phyloP scores from a whole-genome alignment of 2,329 filamentous ascomycete species.

The Sclerotinia glacialis region DNA sequence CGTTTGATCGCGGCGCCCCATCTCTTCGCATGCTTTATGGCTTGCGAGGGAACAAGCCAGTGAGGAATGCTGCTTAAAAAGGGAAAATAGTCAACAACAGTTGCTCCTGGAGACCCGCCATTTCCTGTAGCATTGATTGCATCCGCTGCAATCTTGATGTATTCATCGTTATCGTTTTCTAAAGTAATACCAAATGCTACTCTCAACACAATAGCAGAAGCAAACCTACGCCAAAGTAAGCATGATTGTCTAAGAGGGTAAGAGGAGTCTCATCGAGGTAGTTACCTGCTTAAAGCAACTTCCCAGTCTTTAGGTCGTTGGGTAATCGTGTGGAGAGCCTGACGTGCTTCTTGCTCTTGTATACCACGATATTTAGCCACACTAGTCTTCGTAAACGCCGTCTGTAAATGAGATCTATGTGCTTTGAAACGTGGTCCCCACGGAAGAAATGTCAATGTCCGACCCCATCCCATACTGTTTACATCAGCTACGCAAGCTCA shows the following conservation, averaged over 20 bases:
- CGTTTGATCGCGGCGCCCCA: slow-evolving; percentile 40
- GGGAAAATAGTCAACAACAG: slow-evolving; percentile 50
- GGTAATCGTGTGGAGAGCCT: slow-evolving; percentile 1
- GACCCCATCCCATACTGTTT: slow-evolving; percentile 43
- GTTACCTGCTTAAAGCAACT: slow-evolving; percentile 11
- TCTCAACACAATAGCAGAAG: slow-evolving; percentile 44
- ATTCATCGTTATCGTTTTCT: slow-evolving; percentile 42
- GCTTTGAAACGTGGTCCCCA: slow-evolving; percentile 46
- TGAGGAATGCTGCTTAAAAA: slow-evolving; percentile 40
- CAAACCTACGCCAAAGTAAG: slow-evolving; percentile 37
- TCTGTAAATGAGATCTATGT: slow-evolving; percentile 47
- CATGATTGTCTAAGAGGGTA: slow-evolving; percentile 24
- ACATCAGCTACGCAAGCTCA: background rate
- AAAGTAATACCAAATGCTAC: slow-evolving; percentile 47
- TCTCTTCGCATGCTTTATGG: slow-evolving; percentile 36
- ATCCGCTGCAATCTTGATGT: slow-evolving; percentile 43
- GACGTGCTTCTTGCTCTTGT: slow-evolving; percentile 40
- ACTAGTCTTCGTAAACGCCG: slow-evolving; percentile 44
- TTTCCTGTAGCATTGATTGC: slow-evolving; percentile 33
- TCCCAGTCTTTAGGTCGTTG: slow-evolving; percentile 15
- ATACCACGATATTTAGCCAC: slow-evolving; percentile 38
- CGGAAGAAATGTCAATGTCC: slow-evolving; percentile 47
- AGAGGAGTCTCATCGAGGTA: background rate
- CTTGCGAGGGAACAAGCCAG: slow-evolving; percentile 36
- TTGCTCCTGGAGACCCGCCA: slow-evolving; percentile 38